A percentile compares a stretch with the other conserved stretches of the same genome.
Conservation (phyloP, 768 basidiomycete species). For the Agaricus subrufescens region DNA sequence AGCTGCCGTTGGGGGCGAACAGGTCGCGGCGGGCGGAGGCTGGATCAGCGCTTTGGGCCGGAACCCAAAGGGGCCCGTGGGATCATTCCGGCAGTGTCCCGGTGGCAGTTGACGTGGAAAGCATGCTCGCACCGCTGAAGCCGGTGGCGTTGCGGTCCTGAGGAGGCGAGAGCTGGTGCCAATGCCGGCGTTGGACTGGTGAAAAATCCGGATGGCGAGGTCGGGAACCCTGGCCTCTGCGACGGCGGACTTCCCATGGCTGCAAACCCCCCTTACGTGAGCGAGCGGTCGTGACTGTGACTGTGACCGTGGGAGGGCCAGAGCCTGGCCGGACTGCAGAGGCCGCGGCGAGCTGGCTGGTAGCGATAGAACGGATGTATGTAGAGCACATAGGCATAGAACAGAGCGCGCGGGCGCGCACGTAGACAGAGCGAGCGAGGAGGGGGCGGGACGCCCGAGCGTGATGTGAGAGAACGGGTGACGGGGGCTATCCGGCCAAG, state of each 20-base stretch:
- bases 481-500: not conserved
- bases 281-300: slow-evolving; percentile 4
- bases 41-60: slow-evolving; percentile 12
- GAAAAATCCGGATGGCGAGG: not conserved
- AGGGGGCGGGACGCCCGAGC: not conserved
- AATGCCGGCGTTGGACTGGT: not conserved
- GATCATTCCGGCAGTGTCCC: slow-evolving; percentile 46
- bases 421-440: not conserved
- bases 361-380: not conserved
- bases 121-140: slow-evolving; percentile 39
- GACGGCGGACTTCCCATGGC: not conserved
- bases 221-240: not conserved
- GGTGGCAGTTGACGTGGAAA: slow-evolving; percentile 40
- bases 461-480: not conserved
- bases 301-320: not conserved
- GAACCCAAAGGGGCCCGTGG: slow-evolving; percentile 46
- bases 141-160: slow-evolving; percentile 33
- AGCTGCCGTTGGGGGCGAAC: not conserved
- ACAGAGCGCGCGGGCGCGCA: not conserved
- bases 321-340: not conserved
- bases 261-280: not conserved
- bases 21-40: slow-evolving; percentile 2
- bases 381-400: not conserved
- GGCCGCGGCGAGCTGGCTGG: not conserved
- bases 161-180: not conserved